These are phyloP conservation scores for Buxus sempervirens DNA, from an alignment of 164 flowering plant genomes.

Conservation along the genomic window DNA sequence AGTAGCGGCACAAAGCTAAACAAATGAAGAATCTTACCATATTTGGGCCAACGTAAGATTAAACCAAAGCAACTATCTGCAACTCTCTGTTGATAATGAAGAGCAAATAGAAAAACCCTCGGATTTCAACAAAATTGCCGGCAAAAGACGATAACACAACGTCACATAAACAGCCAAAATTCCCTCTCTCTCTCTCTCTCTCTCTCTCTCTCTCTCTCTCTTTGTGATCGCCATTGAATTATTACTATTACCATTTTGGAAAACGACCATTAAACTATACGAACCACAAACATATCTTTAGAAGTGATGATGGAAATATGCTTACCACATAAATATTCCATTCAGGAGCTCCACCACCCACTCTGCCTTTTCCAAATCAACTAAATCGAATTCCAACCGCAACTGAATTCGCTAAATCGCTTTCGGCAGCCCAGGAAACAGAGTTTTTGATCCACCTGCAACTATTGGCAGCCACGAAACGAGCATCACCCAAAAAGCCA, in stretches of 20 bases:
- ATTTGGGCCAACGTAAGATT: neutral
- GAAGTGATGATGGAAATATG: no score
- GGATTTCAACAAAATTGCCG: slow-evolving; percentile 13
- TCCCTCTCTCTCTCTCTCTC: slow-evolving; percentile 1
- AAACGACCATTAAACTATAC: neutral
- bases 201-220: neutral
- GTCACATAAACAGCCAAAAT: slow-evolving; percentile 22
- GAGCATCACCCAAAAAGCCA: neutral
- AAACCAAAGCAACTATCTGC: neutral
- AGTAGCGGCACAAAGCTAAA: neutral
- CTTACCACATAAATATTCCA: neutral
- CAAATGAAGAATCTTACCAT: neutral
- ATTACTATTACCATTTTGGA: neutral
- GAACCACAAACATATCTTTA: neutral
- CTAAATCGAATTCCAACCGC: neutral
- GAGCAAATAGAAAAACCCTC: neutral
- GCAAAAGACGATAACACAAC: slow-evolving; percentile 8
- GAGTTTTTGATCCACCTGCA: neutral
- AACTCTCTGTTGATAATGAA: neutral
- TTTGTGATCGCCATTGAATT: neutral
- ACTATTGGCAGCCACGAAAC: slow-evolving; percentile 6
- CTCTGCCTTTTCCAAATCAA: neutral
- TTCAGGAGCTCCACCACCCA: slow-evolving; percentile 12
- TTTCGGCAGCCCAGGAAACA: slow-evolving; percentile 12
- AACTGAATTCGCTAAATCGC: slow-evolving; percentile 10